Percentiles rank a stretch among this genome's conserved stretches.
Conservation (phyloP, 345 rosid species). For the Arabis alpina region DNA sequence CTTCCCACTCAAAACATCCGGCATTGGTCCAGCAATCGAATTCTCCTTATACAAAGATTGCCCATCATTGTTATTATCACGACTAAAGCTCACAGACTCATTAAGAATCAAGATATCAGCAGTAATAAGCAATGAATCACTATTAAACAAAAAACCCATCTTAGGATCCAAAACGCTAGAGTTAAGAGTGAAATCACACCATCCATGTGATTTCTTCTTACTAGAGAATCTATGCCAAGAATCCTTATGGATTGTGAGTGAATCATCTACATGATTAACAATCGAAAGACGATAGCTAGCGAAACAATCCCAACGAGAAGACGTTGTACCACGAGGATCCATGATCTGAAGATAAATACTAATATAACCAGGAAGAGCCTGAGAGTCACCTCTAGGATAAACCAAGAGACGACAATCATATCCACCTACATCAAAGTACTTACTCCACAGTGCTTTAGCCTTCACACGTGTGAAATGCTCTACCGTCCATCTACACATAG, state of each 20-base stretch:
- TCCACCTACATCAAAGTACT: conserved; percentile 98
- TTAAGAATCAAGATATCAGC: conserved; percentile 90
- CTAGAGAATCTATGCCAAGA: conserved; percentile 98
- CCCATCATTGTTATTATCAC: conserved; percentile 77
- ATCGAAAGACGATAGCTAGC: conserved; percentile 93
- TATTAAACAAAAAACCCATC: conserved; percentile 72
- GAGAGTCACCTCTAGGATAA: conserved; percentile 97
- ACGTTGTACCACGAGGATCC: conserved; percentile 85
- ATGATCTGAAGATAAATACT: conserved; percentile 93
- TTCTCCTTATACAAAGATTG: conserved; percentile 58
- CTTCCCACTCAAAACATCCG: conserved; percentile 90
- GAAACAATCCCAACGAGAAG: conserved; percentile 98
- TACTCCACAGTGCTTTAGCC: conserved; percentile 93
- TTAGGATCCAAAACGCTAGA: conserved; percentile 82
- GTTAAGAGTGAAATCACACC: conserved; percentile 97
- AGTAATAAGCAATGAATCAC: conserved; percentile 74
- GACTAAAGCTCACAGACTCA: conserved; percentile 80
- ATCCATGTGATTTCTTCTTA: conserved; percentile 98
- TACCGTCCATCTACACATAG: conserved; percentile 93
- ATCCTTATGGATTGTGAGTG: conserved; percentile 89
- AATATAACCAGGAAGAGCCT: conserved; percentile 92
- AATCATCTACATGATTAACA: conserved; percentile 74
- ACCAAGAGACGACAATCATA: conserved; percentile 93
- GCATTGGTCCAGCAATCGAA: conserved; percentile 63
- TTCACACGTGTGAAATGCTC: conserved; percentile 76